Evolutionary conservation across 371 early-diverging fungal genomes (phyloP).

Genomic region (Mortierella sp.): DNA sequence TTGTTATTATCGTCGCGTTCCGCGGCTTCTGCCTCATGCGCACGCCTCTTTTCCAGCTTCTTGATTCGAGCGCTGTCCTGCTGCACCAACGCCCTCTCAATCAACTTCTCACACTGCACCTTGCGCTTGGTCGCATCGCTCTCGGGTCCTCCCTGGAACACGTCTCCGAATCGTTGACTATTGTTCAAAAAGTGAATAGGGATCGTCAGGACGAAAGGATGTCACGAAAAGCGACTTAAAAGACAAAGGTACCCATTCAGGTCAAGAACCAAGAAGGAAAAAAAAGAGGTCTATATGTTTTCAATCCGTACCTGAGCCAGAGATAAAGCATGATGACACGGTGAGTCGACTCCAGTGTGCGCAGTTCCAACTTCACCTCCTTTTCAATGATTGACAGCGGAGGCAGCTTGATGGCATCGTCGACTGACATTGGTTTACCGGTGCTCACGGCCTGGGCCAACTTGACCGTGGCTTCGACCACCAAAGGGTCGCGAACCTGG

Average conservation of each 20-base stretch:
- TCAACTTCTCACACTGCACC: constrained; percentile 61
- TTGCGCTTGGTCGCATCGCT: constrained; percentile 50
- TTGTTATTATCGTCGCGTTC: not conserved
- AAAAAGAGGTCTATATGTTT: not conserved
- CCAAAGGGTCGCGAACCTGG: constrained; percentile 57
- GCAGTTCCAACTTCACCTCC: constrained; percentile 57
- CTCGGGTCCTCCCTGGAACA: constrained; percentile 52
- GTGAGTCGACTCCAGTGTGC: constrained; percentile 77
- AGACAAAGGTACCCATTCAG: too few relatives aligned
- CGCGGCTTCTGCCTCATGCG: not conserved
- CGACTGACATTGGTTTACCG: constrained; percentile 59
- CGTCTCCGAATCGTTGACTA: constrained; percentile 66
- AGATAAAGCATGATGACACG: constrained; percentile 85
- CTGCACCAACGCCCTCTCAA: constrained; percentile 60
- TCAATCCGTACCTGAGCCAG: constrained; percentile 80
- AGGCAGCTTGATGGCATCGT: constrained; percentile 69
- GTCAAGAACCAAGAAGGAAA: not conserved
- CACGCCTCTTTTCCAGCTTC: not conserved
- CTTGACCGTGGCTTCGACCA: constrained; percentile 48
- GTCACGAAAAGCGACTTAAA: not conserved
- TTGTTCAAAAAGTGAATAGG: not conserved
- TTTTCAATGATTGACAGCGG: constrained; percentile 25
- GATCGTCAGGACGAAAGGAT: not conserved
- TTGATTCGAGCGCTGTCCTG: constrained; percentile 13
- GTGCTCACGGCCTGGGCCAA: constrained; percentile 63